Conservation (phyloP, 1,284 basidiomycete genomes). For the Naganishia liquefaciens region DNA sequence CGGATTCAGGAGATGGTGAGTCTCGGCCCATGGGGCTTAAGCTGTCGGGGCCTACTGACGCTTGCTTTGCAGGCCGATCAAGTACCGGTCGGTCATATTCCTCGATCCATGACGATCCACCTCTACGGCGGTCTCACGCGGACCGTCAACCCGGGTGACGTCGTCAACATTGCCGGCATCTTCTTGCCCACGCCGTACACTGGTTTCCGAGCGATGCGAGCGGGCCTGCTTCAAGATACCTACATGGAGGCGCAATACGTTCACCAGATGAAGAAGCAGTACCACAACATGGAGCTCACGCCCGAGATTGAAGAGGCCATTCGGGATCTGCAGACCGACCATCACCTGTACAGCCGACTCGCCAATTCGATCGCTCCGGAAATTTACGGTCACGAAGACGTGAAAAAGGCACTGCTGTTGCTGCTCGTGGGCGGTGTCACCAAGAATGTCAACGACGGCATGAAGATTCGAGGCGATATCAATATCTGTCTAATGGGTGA, state of each 20-base stretch:
- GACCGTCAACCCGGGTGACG: constrained; percentile 90
- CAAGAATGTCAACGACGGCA: constrained; percentile 91
- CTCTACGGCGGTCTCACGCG: constrained; percentile 87
- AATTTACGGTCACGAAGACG: constrained; percentile 96
- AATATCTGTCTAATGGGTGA: constrained; percentile 99
- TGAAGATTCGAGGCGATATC: constrained; percentile 98
- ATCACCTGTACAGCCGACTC: constrained; percentile 68
- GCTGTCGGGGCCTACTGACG: constrained; percentile 1
- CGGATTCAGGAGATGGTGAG: constrained; percentile 98
- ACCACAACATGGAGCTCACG: constrained; percentile 89
- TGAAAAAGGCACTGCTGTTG: constrained; percentile 95
- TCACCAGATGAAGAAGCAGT: constrained; percentile 95
- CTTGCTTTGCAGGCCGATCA: constrained; percentile 81
- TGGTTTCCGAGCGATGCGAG: constrained; percentile 83
- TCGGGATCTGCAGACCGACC: constrained; percentile 70
- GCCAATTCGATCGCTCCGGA: constrained; percentile 85
- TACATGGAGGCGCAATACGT: constrained; percentile 92
- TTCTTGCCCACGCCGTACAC: constrained; percentile 89
- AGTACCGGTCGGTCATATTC: constrained; percentile 98
- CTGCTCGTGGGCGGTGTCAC: constrained; percentile 94
- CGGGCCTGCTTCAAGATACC: constrained; percentile 94
- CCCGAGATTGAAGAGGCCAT: constrained; percentile 77
- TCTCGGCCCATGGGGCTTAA: constrained; percentile 7
- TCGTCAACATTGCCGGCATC: constrained; percentile 85
- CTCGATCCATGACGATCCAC: constrained; percentile 95